Evolutionary conservation across 2,329 filamentous ascomycete species (phyloP).

Genomic region (Beauveria medogensis): DNA sequence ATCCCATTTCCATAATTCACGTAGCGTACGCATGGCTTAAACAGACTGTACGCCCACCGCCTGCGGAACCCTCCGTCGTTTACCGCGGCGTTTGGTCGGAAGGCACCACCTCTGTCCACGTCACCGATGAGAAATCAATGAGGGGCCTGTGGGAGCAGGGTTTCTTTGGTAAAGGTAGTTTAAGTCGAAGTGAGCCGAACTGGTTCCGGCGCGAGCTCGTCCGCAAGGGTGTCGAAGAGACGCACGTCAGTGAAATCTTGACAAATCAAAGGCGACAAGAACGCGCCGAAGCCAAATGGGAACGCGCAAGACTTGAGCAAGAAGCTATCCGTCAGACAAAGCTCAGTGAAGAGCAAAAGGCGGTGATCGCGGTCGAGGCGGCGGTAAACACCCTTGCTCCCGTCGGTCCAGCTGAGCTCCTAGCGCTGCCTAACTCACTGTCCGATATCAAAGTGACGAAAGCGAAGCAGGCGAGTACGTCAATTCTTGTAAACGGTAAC

Average conservation of each 20-base stretch:
- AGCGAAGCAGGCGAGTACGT: background rate
- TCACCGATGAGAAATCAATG: slow-evolving; percentile 68
- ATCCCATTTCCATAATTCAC: slow-evolving; percentile 80
- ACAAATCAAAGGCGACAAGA: slow-evolving; percentile 73
- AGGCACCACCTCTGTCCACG: slow-evolving; percentile 73
- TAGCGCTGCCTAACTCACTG: slow-evolving; percentile 49
- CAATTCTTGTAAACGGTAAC: slow-evolving; percentile 7
- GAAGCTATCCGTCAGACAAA: slow-evolving; percentile 70
- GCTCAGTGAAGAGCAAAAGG: slow-evolving; percentile 34
- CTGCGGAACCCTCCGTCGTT: slow-evolving; percentile 53
- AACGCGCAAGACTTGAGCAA: slow-evolving; percentile 79
- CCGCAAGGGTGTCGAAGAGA: slow-evolving; percentile 54
- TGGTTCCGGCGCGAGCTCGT: slow-evolving; percentile 83
- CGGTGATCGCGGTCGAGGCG: slow-evolving; percentile 13
- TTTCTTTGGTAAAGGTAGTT: slow-evolving; percentile 89
- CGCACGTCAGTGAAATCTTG: slow-evolving; percentile 70
- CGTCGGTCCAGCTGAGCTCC: slow-evolving; percentile 36
- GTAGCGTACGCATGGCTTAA: slow-evolving; percentile 69
- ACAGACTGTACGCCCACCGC: slow-evolving; percentile 60
- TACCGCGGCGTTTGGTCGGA: slow-evolving; percentile 75
- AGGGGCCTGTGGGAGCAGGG: slow-evolving; percentile 89
- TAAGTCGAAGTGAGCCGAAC: slow-evolving; percentile 90
- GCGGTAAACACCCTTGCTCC: slow-evolving; percentile 19
- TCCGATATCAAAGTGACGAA: slow-evolving; percentile 31
- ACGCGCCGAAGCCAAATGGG: slow-evolving; percentile 77